Base-by-base conservation (phyloP, 768 basidiomycete genomes). In the Imleria badia region DNA sequence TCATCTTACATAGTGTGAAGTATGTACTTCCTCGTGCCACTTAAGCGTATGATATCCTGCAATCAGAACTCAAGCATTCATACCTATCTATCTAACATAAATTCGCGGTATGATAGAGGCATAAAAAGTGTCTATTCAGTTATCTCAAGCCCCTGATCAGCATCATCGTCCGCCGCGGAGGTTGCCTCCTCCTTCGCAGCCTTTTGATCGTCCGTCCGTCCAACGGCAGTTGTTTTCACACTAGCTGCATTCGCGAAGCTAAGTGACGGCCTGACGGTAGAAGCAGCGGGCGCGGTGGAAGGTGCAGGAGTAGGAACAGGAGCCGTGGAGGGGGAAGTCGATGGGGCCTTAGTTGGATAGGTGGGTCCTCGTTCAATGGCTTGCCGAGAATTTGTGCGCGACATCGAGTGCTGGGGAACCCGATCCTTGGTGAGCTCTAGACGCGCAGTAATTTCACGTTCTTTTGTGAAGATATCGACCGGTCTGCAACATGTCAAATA, bases 161-260 rank as follows among this genome's bases (percentile, higher is more conserved):
- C 47, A 54, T 31, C 33, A 34, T 48, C 22, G 19, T 67, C 65
- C 14, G 40, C 38, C 20, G 34, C 44, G 7, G 46, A 12, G 2
- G 17, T 30, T 20, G 34, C 14, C 6, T 58, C 60, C 31, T 58
- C 61, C 23, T 56, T 53, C 4, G 15, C 35, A 42, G 19, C 45
- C n/a, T 54, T 52, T 31, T 59, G 47, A 34, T 63, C 63, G 22
- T 69, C 61, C 40, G 57, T 61, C 38, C 54, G 64, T 39, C 6
- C 55, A 0, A 45, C 51, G 44, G 56, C 40, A 22, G 61, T 50
- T 26, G 52, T 54, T 56, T 63, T 73, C 19, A 62, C 61, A 15
- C 81, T 78, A 2, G 89, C 88, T 36, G 86, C 92, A 51, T 78
- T 86, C 1, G 92, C 91, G 62, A 95, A 95, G 66, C 91, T 93